A percentile compares a stretch with the other conserved stretches of the same genome.
phyloP scores from a whole-genome alignment of 305 asterid species.

The Fraxinus velutina region DNA sequence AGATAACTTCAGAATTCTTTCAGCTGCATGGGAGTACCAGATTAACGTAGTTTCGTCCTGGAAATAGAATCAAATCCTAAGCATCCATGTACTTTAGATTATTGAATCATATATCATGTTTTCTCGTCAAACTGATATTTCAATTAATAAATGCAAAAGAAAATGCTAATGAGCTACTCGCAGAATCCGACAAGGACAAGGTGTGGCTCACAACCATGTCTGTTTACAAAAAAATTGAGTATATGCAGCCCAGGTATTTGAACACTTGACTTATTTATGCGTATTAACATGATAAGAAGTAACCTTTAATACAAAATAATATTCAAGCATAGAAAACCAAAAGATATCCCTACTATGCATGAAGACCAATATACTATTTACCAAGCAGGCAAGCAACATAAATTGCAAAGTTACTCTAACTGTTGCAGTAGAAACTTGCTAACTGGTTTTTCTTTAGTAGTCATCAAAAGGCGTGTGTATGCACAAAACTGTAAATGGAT shows the following conservation, averaged over 20 bases:
- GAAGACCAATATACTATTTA: background rate
- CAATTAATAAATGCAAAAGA: background rate
- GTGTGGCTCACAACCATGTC: background rate
- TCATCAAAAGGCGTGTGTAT: background rate
- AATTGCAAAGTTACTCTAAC: background rate
- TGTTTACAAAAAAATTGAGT: background rate
- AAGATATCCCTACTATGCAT: background rate
- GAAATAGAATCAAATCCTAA: slow-evolving; percentile 23
- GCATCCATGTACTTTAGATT: slow-evolving; percentile 1
- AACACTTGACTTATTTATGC: background rate
- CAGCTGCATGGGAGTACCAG: slow-evolving; percentile 83
- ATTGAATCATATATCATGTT: background rate
- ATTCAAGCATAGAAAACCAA: background rate
- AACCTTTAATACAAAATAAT: background rate
- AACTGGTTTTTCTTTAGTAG: background rate
- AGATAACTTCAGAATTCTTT: slow-evolving; percentile 73
- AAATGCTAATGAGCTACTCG: background rate
- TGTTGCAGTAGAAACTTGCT: background rate
- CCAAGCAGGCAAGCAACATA: background rate
- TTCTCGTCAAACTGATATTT: slow-evolving; percentile 3
- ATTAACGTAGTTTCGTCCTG: slow-evolving; percentile 86
- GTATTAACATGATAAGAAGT: background rate
- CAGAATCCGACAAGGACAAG: background rate
- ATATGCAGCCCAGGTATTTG: background rate
- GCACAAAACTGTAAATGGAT: background rate